Evolutionary conservation across 23 red algal genomes (phyloP), one percentile per base, ranked within the genome.

Genomic region (Gracilaria domingensis): DNA sequence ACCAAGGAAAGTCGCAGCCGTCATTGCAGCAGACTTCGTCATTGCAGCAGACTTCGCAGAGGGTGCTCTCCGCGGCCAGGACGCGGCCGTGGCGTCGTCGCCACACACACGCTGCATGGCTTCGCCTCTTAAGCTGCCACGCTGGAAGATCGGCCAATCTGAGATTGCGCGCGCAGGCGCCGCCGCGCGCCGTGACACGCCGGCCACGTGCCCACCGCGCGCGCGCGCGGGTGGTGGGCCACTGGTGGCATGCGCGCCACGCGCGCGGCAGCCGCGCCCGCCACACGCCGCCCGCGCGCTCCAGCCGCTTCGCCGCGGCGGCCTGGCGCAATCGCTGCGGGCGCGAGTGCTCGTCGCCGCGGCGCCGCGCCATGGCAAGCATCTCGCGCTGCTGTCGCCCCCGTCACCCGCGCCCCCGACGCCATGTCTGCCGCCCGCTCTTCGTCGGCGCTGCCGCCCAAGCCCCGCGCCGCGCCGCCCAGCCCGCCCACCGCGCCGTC

Each of bases 401-500:
- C 8, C 16, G 62, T 36, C 9, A 4, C 24, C 28, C 62, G 26
- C 69, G 36, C 34, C 69, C 1, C 9, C 69, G n/a, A 8, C 72
- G 21, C 14, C 72, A 49, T 77, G 40, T 51, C 72, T 17, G 45
- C 72, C 72, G 26, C 38, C 16, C 69, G 69, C 21, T 45, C 69
- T 12, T 42, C 69, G 12, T 42, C 39, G 36, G 18, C 69, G 69
- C 69, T n/a, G 11, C 69, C 36, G 34, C 69, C 69, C 1, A 8
- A 21, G 17, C 69, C 69, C 0, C 69, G 36, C 36, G 17, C 69
- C 34, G 21, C 34, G 8, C 69, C 69, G 5, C 24, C 34, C 34
- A 74, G 69, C 21, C 81, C 81, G 58, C 54, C 81, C 60, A 32
- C 37, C 8, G 47, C 78, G 49, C 81, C 60, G 14, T 65, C 42